Conservation (phyloP, 176 grass and related monocot genomes). For the Eragrostis curvula region DNA sequence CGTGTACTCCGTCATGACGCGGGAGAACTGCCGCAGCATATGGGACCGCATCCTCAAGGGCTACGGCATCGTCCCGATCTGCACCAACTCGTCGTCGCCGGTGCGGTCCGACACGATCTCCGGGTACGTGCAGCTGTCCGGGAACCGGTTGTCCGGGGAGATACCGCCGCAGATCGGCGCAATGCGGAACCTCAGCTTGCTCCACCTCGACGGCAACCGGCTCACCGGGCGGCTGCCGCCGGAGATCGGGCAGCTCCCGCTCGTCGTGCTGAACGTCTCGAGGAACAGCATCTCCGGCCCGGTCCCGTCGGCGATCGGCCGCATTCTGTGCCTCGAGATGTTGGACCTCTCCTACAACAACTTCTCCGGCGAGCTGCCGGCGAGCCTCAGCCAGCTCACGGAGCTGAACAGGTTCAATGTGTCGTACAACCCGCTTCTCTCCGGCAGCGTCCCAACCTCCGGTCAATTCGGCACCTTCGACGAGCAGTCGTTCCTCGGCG, state of each 20-base stretch:
- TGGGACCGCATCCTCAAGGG: constrained; percentile 83
- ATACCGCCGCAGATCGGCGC: constrained; percentile 59
- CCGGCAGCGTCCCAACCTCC: constrained; percentile 47
- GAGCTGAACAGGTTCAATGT: constrained; percentile 76
- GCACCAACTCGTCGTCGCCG: constrained; percentile 57
- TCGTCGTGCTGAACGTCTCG: constrained; percentile 80
- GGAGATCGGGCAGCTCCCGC: constrained; percentile 59
- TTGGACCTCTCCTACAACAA: constrained; percentile 84
- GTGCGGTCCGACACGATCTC: constrained; percentile 61
- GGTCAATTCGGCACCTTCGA: constrained; percentile 71
- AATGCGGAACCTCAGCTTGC: constrained; percentile 67
- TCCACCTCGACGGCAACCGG: constrained; percentile 68
- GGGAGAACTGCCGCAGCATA: constrained; percentile 63
- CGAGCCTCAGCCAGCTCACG: constrained; percentile 55
- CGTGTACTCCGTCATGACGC: constrained; percentile 70
- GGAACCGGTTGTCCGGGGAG: constrained; percentile 67
- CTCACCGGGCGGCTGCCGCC: constrained; percentile 59
- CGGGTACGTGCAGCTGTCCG: constrained; percentile 80
- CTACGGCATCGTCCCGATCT: constrained; percentile 74
- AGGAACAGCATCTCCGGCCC: constrained; percentile 64
- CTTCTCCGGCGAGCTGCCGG: constrained; percentile 78
- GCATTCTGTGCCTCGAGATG: constrained; percentile 61
- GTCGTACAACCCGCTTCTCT: constrained; percentile 78
- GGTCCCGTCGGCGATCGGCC: constrained; percentile 66
- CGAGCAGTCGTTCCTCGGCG: constrained; percentile 75